Evolutionary conservation across 108 stramenopile genomes (phyloP).

Genomic region (Mediolabrus comicus): DNA sequence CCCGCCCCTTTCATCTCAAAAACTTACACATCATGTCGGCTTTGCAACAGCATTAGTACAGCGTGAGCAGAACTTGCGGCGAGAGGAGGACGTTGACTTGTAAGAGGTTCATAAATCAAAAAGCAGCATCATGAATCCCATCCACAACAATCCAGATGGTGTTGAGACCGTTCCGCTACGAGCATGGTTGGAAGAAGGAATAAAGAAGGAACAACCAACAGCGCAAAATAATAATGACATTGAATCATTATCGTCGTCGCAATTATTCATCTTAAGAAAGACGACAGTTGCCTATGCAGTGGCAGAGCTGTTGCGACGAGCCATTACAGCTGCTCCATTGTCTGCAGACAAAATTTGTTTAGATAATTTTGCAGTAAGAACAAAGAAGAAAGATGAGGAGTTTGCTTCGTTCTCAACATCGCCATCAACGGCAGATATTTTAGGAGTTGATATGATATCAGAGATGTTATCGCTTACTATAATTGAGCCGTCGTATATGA

Average conservation of each 20-base stretch:
- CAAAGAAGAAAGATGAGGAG: neutral
- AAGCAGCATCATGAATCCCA: no score
- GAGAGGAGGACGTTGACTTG: no score
- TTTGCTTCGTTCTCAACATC: neutral
- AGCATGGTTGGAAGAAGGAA: neutral
- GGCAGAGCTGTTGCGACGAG: constrained; percentile 17
- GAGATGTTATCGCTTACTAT: constrained; percentile 13
- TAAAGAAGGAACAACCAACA: neutral
- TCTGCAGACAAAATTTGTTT: neutral
- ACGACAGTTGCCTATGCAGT: constrained; percentile 38
- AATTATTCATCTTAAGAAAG: constrained; percentile 11
- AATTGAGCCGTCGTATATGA: constrained; percentile 3
- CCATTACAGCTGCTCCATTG: neutral
- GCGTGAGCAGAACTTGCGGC: no score
- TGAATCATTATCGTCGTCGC: no score
- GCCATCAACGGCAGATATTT: constrained; percentile 8
- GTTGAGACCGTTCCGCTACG: neutral
- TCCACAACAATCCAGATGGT: neutral
- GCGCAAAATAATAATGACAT: neutral
- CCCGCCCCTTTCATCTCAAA: no score
- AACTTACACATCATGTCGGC: no score
- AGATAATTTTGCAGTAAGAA: constrained; percentile 23
- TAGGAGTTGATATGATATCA: constrained; percentile 37
- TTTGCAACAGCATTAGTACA: no score
- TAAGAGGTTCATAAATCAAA: no score